Base-by-base conservation (phyloP, 1,139 yeast genomes). In the Spathaspora sp. region DNA sequence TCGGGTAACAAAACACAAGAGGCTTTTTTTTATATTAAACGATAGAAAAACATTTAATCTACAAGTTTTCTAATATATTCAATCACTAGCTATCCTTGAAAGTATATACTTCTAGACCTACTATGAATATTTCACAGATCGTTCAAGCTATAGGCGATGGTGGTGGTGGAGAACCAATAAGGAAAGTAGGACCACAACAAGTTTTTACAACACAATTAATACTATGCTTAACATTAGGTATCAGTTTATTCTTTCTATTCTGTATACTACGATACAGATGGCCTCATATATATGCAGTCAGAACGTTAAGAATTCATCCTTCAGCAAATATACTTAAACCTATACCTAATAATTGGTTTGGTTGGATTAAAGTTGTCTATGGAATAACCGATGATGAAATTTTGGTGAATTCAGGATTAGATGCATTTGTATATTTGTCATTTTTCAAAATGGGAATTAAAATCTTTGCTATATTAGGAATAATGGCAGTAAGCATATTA, bases 211-310 rank as follows among this genome's bases (percentile, higher is more conserved):
- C 78, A 5, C 80, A 74, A 58, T 61, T 74, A 47, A 60, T 63
- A 38, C 57, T 74, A 25, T 74, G 78, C 48, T 53, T 64, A 15
- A 57, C 68, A 52, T 59, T 68, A 6, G 79, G 79, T 1, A 43
- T 64, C n/a, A 57, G 60, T 17, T 61, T 72, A 41, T 69, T 74
- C 42, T 47, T 68, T 15, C 56, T 72, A 39, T 74, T 74, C 54
- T 74, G 80, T 53, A 59, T 68, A 43, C 61, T 72, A 47, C 61
- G 80, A 45, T 70, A 68, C 44, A 63, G 70, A 54, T 76, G 80
- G 78, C 80, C 80, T 17, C 80, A 74, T 53, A 72, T 76, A 51
- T 76, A 76, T 52, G 80, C 80, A n/a, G 75, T 74, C 15, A 54
- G 80, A 50, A 73, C 80, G 7, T 56, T 75, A 36, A 57, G 80